Base-by-base conservation (phyloP, 2,329 filamentous ascomycete species). In the Scytalidium sp. region DNA sequence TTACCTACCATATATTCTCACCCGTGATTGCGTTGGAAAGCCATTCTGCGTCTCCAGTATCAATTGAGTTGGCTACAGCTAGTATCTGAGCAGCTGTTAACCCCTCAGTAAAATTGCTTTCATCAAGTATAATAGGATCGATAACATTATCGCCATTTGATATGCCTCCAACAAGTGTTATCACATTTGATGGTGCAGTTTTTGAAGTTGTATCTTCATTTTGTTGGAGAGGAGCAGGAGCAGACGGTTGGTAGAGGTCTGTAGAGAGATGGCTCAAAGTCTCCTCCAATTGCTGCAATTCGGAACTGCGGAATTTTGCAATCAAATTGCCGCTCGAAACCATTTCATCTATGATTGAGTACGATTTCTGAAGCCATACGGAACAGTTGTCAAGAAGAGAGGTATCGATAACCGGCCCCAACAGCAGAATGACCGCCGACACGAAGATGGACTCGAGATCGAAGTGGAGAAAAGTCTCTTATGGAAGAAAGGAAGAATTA, bases 401-500 rank as follows among this genome's bases (percentile, higher is more conserved):
- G 0, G 61, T 52, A 41, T 74, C 69, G 11, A 74, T 59, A 43
- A 65, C 56, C 0, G 71, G 57, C 1, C 63, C 69, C 1, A 76
- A 55, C 0, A 75, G 56, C 0, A 76, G 61, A 10, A 71, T 65
- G n/a, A 74, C 63, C 1, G 67, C 70, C 0, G 74, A 73, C 0
- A 72, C 67, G 13, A 73, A 75, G 0, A 73, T 59, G 0, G 71
- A 64, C 40, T 77, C 74, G 0, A 76, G 64, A 49, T 77, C 73
- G 45, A 75, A 75, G 0, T 74, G 72, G 0, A 78, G 66, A 50
- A 78, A 78, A 0, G 68, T 72, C 59, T 77, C 74, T 77, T 13
- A 0, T 13, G 10, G 3, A 3, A 0, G 17, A 46, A 40, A 56
- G 55, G 32, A 50, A 42, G 19, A 41, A 17, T n/a, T 7, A 40